Evolutionary conservation across 2,329 filamentous ascomycete species (phyloP), one percentile per base, ranked within the genome.

Genomic region (Alternaria conjuncta): DNA sequence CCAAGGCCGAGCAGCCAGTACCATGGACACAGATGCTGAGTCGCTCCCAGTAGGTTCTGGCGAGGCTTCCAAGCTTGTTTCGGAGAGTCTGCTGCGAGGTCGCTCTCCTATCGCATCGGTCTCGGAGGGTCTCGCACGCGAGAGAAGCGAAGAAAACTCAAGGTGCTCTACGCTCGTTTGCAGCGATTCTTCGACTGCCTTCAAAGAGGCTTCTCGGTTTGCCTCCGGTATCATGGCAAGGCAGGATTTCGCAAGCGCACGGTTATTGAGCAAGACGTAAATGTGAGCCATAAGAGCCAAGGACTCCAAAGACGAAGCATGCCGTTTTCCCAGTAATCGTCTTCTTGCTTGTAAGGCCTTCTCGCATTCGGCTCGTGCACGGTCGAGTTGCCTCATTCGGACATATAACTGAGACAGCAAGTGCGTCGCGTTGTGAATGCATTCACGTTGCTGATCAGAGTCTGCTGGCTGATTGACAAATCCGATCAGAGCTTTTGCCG

Each of bases 211-310:
- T 6, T 68, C 65, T 60, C 65, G 65, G 10, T 49, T 60, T 47
- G 13, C 57, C 28, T 68, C 71, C 28, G 68, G 68, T 53, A 73
- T 72, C 63, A 72, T 69, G 20, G 68, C 60, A 45, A 72, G 65
- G 18, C 57, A 73, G 26, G 65, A 69, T 51, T 71, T 72, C n/a
- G 71, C 71, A 46, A 65, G 68, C 30, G 69, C 64, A 11, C 62
- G 66, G 13, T 73, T 71, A 44, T 67, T 55, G 26, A 71, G 59
- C 61, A 70, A 46, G 26, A 71, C 60, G 23, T 70, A 71, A 44
- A 77, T 73, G 41, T 72, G 69, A 25, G 73, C 71, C 71, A 75
- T 75, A 46, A 77, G 68, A 12, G 72, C 71, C 51, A 70, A 65
- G 15, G 75, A 76, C 55, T 75, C 74, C 32, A 74, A 64, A 25